Conservation (phyloP, 768 basidiomycete species). For the Termitomyces sp. region DNA sequence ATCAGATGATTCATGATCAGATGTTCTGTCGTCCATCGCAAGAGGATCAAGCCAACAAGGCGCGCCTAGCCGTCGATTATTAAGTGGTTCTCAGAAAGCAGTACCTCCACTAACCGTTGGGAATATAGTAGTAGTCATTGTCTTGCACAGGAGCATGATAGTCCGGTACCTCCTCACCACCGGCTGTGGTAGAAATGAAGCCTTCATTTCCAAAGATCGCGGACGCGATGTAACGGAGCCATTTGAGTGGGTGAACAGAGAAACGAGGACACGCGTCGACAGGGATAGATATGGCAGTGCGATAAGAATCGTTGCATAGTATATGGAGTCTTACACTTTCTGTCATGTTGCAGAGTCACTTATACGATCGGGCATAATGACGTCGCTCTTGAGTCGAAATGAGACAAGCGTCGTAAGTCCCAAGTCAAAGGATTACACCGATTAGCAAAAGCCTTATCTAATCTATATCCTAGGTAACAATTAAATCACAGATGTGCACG, state of each 20-base stretch:
- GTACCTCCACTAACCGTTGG: neutral
- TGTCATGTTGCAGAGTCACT: neutral
- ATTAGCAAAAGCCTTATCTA: too few species aligned
- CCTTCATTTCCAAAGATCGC: neutral
- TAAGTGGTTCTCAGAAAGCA: neutral
- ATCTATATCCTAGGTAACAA: too few species aligned
- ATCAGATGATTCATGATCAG: neutral
- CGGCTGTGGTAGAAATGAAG: neutral
- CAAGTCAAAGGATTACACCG: too few species aligned
- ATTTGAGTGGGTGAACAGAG: neutral
- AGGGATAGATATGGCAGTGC: neutral
- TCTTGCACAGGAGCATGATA: neutral
- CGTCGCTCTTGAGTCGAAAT: too few species aligned
- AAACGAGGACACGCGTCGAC: neutral
- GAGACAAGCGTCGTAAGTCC: too few species aligned
- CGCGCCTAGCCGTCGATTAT: neutral
- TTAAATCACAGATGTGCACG: slow-evolving; percentile 8
- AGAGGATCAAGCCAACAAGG: neutral
- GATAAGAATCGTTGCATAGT: neutral
- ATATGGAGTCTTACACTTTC: neutral
- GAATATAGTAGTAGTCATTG: neutral
- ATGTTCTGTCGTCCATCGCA: neutral
- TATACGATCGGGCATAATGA: too few species aligned
- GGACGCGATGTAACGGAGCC: neutral
- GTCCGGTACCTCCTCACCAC: neutral